phyloP scores from a whole-genome alignment of 2,329 filamentous ascomycete species.

The Ascochyta koolunga region DNA sequence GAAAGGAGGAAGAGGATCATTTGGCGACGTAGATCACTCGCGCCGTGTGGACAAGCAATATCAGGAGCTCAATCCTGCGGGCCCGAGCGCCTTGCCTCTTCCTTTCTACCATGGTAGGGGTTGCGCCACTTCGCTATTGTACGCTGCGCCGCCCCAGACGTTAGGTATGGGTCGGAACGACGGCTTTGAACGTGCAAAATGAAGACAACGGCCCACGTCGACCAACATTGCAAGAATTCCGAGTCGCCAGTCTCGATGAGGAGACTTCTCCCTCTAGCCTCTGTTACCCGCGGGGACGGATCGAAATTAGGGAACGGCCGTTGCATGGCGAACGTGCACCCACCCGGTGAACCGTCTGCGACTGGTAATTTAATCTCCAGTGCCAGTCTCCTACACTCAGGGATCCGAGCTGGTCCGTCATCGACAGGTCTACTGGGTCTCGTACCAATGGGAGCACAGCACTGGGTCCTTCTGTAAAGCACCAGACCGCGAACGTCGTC shows the following conservation, averaged over 20 bases:
- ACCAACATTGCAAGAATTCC: slow-evolving; percentile 6
- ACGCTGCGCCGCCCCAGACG: slow-evolving; percentile 14
- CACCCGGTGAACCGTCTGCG: slow-evolving; percentile 6
- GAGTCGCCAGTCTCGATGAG: slow-evolving; percentile 6
- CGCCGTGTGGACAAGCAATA: not conserved
- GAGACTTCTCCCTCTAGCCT: not conserved
- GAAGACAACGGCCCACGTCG: slow-evolving; percentile 4
- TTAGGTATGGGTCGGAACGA: slow-evolving; percentile 10
- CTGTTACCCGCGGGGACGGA: slow-evolving; percentile 15
- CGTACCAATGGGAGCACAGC: not conserved
- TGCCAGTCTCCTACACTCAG: not conserved
- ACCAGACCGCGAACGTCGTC: not conserved
- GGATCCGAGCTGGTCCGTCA: slow-evolving; percentile 8
- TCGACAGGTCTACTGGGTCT: not conserved
- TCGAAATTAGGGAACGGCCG: slow-evolving; percentile 19
- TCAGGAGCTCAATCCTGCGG: slow-evolving; percentile 1
- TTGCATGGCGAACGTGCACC: slow-evolving; percentile 17
- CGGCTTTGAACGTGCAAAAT: slow-evolving; percentile 7
- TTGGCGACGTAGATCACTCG: slow-evolving; percentile 9
- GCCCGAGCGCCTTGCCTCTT: not conserved
- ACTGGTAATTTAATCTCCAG: slow-evolving; percentile 8
- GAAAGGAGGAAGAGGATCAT: slow-evolving; percentile 10
- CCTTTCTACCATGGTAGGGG: no score
- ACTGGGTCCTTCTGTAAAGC: not conserved
- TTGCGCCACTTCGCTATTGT: slow-evolving; percentile 9